Conservation (phyloP, 2,329 filamentous ascomycete genomes). For the Bipolaris victoriae region DNA sequence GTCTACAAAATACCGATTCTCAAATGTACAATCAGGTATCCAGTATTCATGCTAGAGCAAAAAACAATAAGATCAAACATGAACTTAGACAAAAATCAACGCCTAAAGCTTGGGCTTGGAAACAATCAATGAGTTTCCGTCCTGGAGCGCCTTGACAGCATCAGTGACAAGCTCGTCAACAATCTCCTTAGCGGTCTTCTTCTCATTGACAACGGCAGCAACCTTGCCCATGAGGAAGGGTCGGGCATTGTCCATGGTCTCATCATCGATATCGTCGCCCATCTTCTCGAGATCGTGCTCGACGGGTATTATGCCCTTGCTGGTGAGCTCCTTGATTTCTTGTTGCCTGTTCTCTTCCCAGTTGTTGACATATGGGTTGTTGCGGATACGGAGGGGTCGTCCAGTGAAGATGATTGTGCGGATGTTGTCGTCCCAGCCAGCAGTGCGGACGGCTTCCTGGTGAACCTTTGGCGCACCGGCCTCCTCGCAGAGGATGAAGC, state of each 20-base stretch:
- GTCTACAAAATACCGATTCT: no score
- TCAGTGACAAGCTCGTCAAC: constrained; percentile 92
- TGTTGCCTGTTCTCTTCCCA: constrained; percentile 91
- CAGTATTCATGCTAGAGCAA: no score
- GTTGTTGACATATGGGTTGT: constrained; percentile 90
- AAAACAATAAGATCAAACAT: no score
- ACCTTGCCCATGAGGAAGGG: constrained; percentile 97
- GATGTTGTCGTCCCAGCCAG: constrained; percentile 93
- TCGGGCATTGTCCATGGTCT: constrained; percentile 87
- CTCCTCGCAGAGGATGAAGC: constrained; percentile 93
- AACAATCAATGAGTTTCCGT: constrained; percentile 67
- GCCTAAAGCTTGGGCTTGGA: constrained; percentile 47
- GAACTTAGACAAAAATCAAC: not conserved
- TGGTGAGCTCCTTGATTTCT: constrained; percentile 91
- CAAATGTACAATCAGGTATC: no score
- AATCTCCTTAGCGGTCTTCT: constrained; percentile 87
- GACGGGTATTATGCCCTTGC: constrained; percentile 89
- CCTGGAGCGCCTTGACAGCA: constrained; percentile 73
- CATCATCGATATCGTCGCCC: constrained; percentile 70
- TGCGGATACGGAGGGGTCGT: constrained; percentile 89
- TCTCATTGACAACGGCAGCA: constrained; percentile 90
- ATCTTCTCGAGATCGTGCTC: constrained; percentile 92
- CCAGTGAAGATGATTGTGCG: constrained; percentile 99
- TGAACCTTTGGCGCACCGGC: constrained; percentile 91
- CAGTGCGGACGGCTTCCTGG: constrained; percentile 92